These are phyloP conservation scores for Microdochium bolleyi DNA, from an alignment of 2,329 filamentous ascomycete species.

Conservation along the genomic window DNA sequence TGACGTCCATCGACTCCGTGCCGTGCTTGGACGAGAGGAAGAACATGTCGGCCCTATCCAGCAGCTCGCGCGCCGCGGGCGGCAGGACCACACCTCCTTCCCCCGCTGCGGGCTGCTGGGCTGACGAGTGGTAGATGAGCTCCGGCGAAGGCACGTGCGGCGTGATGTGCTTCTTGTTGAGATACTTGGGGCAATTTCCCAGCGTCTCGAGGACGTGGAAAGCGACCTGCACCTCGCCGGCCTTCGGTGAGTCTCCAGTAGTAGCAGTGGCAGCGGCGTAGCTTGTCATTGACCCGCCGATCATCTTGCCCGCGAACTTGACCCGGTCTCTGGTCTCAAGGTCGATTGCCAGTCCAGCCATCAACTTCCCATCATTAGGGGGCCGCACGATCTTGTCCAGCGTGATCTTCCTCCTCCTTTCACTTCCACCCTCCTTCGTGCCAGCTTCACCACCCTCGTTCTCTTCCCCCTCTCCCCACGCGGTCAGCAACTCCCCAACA, in stretches of 20 bases:
- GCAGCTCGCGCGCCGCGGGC: constrained; percentile 45
- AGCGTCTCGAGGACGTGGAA: constrained; percentile 64
- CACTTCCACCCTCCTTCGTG: constrained; percentile 25
- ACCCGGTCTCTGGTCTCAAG: constrained; percentile 61
- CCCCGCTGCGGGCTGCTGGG: too few relatives aligned
- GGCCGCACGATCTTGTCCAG: constrained; percentile 18
- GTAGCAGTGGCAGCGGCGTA: constrained; percentile 16
- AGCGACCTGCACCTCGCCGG: constrained; percentile 44
- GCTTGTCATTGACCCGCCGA: constrained; percentile 47
- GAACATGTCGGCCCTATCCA: constrained; percentile 63
- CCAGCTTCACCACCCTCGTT: constrained; percentile 72
- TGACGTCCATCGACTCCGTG: constrained; percentile 67
- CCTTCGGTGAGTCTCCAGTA: constrained; percentile 5
- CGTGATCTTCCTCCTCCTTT: constrained; percentile 14
- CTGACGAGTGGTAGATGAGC: constrained; percentile 21
- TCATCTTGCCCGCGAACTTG: constrained; percentile 64
- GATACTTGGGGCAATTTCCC: constrained; percentile 82
- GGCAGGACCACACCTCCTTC: constrained; percentile 31
- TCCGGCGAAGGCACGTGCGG: constrained; percentile 43
- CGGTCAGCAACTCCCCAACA: background rate
- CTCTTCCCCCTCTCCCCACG: constrained; percentile 48
- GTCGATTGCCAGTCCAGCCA: constrained; percentile 50
- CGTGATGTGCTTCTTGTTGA: constrained; percentile 63
- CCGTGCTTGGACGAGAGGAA: constrained; percentile 66
- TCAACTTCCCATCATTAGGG: constrained; percentile 30